Evolutionary conservation across 73 alveolate species (phyloP), one percentile per base, ranked within the genome.

Genomic region (Tetrahymena thermophila): DNA sequence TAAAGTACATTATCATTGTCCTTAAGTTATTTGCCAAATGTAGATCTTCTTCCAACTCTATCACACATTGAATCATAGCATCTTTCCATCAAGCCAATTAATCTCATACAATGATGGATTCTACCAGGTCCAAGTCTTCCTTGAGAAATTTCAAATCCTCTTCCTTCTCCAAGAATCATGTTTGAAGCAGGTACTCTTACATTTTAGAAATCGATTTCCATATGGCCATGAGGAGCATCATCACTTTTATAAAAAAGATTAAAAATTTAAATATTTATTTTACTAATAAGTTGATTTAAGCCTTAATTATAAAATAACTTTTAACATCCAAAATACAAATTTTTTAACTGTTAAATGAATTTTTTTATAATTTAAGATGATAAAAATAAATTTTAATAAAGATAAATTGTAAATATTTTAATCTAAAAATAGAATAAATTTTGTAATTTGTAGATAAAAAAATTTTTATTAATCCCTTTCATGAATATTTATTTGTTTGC

Each of bases 101-200:
- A 85, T 85, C 98, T 96, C 98, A 97, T 97, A 85, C 98, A 97
- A 93, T 97, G 98, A 50, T 97, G 98, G 38, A 97, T 96, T 85
- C 98, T 97, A 16, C 98, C 98, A 28, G 98, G 98, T 17, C 98
- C 98, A 37, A 97, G 56, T 55, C 98, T 95, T 23, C 98, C 98
- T 43, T 97, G 96, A 16, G 98, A 98, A 83, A 97, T 97, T 94
- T 97, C 97, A 93, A 97, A 97, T 93, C 98, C 98, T 85, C 96
- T 95, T 34, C 98, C 98, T 94, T 97, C 98, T 14, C 97, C 94
- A 57, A 96, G 94, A 15, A 97, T 97, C 95, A 97, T 93, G 83
- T 96, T 96, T 15, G 95, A 34, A 34, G 35, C 93, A 11, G 97
- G 98, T 16, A 97, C 98, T 34, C 94, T 58, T 19, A 96, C 98